phyloP scores from a whole-genome alignment of 768 basidiomycete species.

The Auricularia sp. region DNA sequence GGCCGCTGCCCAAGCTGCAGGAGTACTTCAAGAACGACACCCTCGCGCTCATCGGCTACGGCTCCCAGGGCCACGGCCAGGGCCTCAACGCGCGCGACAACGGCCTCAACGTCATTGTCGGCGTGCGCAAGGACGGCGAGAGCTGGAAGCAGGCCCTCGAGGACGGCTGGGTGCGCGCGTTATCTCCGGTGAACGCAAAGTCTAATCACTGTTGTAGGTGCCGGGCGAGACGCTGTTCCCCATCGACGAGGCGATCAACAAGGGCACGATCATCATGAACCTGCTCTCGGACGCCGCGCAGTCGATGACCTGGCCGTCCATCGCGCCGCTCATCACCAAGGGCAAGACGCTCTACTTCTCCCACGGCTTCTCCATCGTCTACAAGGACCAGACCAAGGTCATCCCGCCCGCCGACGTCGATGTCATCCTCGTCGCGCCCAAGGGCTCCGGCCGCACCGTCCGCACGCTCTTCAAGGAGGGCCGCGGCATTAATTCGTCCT shows the following conservation, averaged over 20 bases:
- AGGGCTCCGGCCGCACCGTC: constrained; percentile 97
- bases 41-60: constrained; percentile 97
- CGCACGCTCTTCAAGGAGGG: constrained; percentile 99
- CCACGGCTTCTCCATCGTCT: constrained; percentile 98
- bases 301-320: constrained; percentile 82
- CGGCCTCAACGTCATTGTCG: constrained; percentile 95
- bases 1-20: constrained; percentile 95
- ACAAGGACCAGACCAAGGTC: constrained; percentile 94
- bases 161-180: constrained; percentile 78
- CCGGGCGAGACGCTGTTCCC: constrained; percentile 97
- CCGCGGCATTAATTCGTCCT: constrained; percentile 90
- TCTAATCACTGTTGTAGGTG: constrained; percentile 37
- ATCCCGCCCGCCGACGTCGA: constrained; percentile 88
- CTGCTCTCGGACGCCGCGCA: constrained; percentile 98
- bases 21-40: constrained; percentile 99
- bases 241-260: constrained; percentile 93
- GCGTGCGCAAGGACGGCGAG: constrained; percentile 94
- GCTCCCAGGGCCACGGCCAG: constrained; percentile 97
- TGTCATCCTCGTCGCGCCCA: constrained; percentile 98
- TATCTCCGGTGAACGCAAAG: not conserved
- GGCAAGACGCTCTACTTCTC: constrained; percentile 99
- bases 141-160: constrained; percentile 92
- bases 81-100: constrained; percentile 99
- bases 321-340: constrained; percentile 95
- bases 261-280: constrained; percentile 99